Evolutionary conservation across 192 early-diverging fungal species (phyloP).

Genomic region (Lunasporangiospora selenospora): DNA sequence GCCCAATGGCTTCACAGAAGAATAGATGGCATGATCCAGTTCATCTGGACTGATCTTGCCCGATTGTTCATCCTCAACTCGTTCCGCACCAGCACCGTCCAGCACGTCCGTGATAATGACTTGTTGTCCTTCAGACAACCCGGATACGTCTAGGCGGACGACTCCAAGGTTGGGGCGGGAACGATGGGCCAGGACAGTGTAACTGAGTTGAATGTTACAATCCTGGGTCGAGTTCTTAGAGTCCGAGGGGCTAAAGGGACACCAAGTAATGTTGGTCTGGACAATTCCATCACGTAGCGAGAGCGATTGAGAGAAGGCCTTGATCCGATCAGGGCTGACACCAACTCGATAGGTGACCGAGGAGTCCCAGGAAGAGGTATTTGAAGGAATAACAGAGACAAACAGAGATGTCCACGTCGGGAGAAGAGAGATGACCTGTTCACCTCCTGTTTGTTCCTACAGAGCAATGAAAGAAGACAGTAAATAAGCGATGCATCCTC

Average conservation of each 20-base stretch:
- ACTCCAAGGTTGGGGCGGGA: conserved; percentile 38
- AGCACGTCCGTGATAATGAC: conserved; percentile 43
- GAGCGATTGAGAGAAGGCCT: conserved; percentile 33
- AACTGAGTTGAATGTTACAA: conserved; percentile 18
- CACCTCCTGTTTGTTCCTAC: conserved; percentile 43
- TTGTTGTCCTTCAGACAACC: conserved; percentile 24
- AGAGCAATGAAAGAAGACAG: background rate
- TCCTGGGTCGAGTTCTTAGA: conserved; percentile 6
- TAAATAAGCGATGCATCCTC: no score
- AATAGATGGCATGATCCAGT: conserved; percentile 30
- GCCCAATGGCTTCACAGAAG: conserved; percentile 22
- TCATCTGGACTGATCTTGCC: conserved; percentile 23
- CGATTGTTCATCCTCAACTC: conserved; percentile 31
- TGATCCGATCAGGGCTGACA: conserved; percentile 23
- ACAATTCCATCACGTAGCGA: conserved; percentile 43
- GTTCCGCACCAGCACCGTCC: conserved; percentile 39
- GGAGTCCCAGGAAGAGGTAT: background rate
- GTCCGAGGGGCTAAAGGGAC: conserved; percentile 15
- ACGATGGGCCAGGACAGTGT: conserved; percentile 45
- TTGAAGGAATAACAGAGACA: conserved; percentile 13
- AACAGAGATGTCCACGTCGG: conserved; percentile 42
- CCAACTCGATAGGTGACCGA: conserved; percentile 40
- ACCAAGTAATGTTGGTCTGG: conserved; percentile 27
- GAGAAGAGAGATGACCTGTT: conserved; percentile 43
- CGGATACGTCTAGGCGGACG: conserved; percentile 39